phyloP scores from a whole-genome alignment of 2,329 filamentous ascomycete species.

The Amylocarpus encephaloides region DNA sequence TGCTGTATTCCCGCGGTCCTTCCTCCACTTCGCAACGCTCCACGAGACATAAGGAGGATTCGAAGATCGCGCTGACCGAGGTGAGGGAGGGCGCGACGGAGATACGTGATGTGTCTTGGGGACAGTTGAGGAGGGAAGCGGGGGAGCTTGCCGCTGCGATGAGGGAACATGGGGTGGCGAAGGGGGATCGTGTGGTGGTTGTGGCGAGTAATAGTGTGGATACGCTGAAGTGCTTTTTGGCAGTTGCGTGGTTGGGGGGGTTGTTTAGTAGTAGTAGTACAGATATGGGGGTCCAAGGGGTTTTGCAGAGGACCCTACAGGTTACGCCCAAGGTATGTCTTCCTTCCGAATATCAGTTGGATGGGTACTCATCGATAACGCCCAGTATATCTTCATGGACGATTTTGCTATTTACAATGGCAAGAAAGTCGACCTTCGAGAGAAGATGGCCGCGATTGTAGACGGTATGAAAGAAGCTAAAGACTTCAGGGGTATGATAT shows the following conservation, averaged over 20 bases:
- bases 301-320: slow-evolving; percentile 68
- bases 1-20: slow-evolving; percentile 54
- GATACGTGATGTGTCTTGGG: slow-evolving; percentile 58
- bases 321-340: slow-evolving; percentile 58
- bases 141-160: slow-evolving; percentile 60
- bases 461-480: slow-evolving; percentile 52
- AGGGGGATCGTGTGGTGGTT: slow-evolving; percentile 69
- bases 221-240: slow-evolving; percentile 66
- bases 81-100: slow-evolving; percentile 57
- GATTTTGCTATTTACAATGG: slow-evolving; percentile 76
- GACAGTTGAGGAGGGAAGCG: slow-evolving; percentile 53
- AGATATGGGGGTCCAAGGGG: slow-evolving; percentile 75
- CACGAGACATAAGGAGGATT: slow-evolving; percentile 61
- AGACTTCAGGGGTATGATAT: slow-evolving; percentile 58
- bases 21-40: slow-evolving; percentile 39
- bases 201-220: slow-evolving; percentile 71
- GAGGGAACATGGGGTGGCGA: slow-evolving; percentile 55
- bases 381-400: slow-evolving; percentile 71
- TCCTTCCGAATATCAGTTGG: not conserved
- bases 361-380: not conserved
- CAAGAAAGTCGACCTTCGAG: slow-evolving; percentile 62
- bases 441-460: slow-evolving; percentile 63
- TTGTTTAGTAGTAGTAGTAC: slow-evolving; percentile 73
- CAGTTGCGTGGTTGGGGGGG: slow-evolving; percentile 62
- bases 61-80: slow-evolving; percentile 64